Evolutionary conservation across 1,284 basidiomycete genomes (phyloP), one percentile per base, ranked within the genome.

Genomic region (Flammula alnicola): DNA sequence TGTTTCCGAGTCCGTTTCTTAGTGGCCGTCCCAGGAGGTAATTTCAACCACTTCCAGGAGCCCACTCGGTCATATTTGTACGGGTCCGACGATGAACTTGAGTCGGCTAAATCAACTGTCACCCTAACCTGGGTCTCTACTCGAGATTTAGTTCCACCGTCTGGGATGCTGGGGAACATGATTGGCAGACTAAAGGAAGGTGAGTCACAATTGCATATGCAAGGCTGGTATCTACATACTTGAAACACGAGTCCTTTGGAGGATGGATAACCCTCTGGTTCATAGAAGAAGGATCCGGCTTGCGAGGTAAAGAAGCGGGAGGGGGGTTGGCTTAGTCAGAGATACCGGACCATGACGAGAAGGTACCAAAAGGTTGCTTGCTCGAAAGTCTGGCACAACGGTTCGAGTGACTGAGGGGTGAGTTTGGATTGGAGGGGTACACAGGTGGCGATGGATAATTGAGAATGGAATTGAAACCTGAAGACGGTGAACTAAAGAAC

Each of bases 41-140:
- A 70, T 59, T 83, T 81, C 25, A 95, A 68, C 83, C 88, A 92
- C 63, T 88, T 89, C 88, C 90, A 95, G 5, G 84, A 86, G 16
- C 88, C 90, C 20, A 93, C 80, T 37, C 83, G 78, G 61, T 88
- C 82, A 58, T 90, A 89, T 56, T 80, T 82, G 58, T 69, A 67
- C 5, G 81, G 77, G 52, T 88, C 82, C 8, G 79, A 75, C 3
- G 84, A 80, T 4, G 84, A 78, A 59, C 76, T 83, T 12, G 81
- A 74, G 56, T 84, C 81, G 11, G 88, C 86, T 41, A 93, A 75
- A 62, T 91, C 86, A 41, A 94, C 75, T 8, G 84, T 83, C 30
- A 94, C 80, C 62, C 92, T 83, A 44, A 95, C 85, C 73, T 95
- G 94, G 0, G 94, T 97, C 69, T 97, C 95, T 17, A 97, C 94